Base-by-base conservation (phyloP, 2,329 filamentous ascomycete species). In the Zasmidium citrigriseum region DNA sequence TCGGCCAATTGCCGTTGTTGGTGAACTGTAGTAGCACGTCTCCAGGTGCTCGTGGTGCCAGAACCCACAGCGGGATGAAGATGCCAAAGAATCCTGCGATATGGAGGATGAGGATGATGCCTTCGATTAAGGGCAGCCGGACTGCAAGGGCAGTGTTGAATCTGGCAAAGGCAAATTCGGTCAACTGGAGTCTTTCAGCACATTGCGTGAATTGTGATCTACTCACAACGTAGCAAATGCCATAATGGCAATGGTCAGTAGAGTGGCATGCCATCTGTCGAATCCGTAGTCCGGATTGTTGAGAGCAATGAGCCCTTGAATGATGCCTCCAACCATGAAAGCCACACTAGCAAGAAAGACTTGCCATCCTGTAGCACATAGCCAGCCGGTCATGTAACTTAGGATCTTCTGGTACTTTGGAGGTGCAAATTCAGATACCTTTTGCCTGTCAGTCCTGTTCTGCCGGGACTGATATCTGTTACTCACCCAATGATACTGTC, bases 251-350 rank as follows among this genome's bases (percentile, higher is more conserved):
- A 70, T 66, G 12, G 64, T 67, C 4, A 81, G 62, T 53, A 81
- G 67, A 2, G 78, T 80, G 2, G 72, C 77, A 55, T 80, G 78
- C 77, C 77, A 80, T 50, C 55, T 22, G 27, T 61, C 55, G 46
- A 56, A 58, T 21, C 11, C 56, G 41, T 61, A 61, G 46, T 59
- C 56, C 18, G 52, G 52, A 20, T 58, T 58, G 45, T 58, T 57
- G 23, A 61, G 38, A 12, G 56, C 53, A 46, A 67, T 52, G 4
- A 56, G 51, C 18, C 59, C 59, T 56, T 61, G 59, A 11, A 58
- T 58, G 12, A 61, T 54, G 16, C 52, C 55, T 3, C 74, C 78
- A 3, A 76, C 75, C 34, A 80, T 69, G 66, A 77, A 78, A 2
- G 72, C 72, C 51, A 77, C 76, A 4, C 73, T 70, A 4, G 77